These are phyloP conservation scores for Begonia peltatifolia DNA, from an alignment of 306 rosid species.

Conservation along the genomic window DNA sequence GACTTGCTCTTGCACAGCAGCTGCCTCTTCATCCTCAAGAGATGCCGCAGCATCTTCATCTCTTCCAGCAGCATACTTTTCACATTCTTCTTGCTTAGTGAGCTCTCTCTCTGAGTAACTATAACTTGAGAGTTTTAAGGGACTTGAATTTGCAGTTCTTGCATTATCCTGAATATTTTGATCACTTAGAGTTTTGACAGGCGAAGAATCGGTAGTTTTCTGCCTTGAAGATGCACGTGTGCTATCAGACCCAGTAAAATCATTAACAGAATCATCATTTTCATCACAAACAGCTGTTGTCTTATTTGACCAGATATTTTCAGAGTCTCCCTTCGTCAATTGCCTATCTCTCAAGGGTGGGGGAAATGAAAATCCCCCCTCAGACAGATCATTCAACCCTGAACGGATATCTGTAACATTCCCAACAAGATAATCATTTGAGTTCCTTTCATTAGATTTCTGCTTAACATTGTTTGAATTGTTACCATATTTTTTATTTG, in stretches of 20 bases:
- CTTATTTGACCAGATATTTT: slow-evolving; percentile 53
- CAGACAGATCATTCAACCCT: slow-evolving; percentile 34
- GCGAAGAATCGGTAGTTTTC: slow-evolving; percentile 74
- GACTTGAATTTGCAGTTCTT: slow-evolving; percentile 60
- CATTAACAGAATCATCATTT: slow-evolving; percentile 40
- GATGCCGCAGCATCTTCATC: slow-evolving; percentile 66
- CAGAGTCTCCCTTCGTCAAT: slow-evolving; percentile 38
- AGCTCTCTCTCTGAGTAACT: slow-evolving; percentile 66
- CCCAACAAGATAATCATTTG: slow-evolving; percentile 50
- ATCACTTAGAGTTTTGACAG: slow-evolving; percentile 54
- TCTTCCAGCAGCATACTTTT: slow-evolving; percentile 40
- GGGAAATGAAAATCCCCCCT: slow-evolving; percentile 74
- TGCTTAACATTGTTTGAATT: slow-evolving; percentile 34
- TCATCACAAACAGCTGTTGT: slow-evolving; percentile 35
- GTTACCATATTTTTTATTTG: slow-evolving; percentile 31
- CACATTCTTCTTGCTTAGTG: slow-evolving; percentile 58
- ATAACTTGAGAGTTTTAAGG: slow-evolving; percentile 66
- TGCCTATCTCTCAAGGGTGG: slow-evolving; percentile 56
- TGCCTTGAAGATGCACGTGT: slow-evolving; percentile 57
- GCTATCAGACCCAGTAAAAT: slow-evolving; percentile 37
- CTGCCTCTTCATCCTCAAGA: slow-evolving; percentile 91
- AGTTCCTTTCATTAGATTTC: slow-evolving; percentile 39
- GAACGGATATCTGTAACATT: slow-evolving; percentile 23
- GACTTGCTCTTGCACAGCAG: slow-evolving; percentile 98
- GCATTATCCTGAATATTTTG: slow-evolving; percentile 41